Evolutionary conservation across 2,329 filamentous ascomycete genomes (phyloP).

Genomic region (Plectosphaerella plurivora): DNA sequence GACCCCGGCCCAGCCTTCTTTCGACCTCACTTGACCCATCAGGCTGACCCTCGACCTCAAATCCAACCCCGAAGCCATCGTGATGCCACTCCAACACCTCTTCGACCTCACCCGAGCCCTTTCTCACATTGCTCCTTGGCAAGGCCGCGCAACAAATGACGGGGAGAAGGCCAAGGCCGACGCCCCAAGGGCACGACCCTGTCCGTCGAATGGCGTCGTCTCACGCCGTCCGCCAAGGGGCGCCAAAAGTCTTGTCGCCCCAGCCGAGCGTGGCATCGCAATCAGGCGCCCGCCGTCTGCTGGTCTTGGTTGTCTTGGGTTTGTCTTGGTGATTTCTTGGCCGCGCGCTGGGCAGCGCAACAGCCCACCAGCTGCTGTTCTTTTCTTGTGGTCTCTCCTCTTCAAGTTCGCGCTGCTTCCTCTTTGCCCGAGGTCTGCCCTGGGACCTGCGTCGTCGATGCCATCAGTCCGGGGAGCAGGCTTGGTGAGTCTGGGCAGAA

Average conservation of each 20-base stretch:
- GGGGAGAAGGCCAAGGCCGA: neutral
- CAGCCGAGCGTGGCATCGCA: conserved; percentile 1
- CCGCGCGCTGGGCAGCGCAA: neutral
- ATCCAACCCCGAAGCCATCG: no score
- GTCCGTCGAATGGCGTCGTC: conserved; percentile 1
- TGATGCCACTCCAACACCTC: no score
- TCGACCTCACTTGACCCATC: no score
- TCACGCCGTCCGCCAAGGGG: neutral
- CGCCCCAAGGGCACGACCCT: neutral
- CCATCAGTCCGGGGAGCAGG: no score
- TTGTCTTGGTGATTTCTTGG: neutral
- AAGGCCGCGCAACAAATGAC: neutral
- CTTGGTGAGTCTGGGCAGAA: no score
- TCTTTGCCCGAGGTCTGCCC: no score
- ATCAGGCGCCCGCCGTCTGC: neutral
- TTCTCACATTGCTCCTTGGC: neutral
- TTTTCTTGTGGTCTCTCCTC: no score
- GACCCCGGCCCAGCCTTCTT: no score
- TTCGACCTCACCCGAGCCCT: neutral
- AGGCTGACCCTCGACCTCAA: no score
- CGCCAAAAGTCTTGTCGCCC: conserved; percentile 4
- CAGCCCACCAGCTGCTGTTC: neutral
- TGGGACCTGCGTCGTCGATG: no score
- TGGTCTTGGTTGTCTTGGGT: neutral
- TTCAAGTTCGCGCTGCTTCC: no score